Conservation (phyloP, 2,329 filamentous ascomycete species). For the Phaeomoniella chlamydospora region DNA sequence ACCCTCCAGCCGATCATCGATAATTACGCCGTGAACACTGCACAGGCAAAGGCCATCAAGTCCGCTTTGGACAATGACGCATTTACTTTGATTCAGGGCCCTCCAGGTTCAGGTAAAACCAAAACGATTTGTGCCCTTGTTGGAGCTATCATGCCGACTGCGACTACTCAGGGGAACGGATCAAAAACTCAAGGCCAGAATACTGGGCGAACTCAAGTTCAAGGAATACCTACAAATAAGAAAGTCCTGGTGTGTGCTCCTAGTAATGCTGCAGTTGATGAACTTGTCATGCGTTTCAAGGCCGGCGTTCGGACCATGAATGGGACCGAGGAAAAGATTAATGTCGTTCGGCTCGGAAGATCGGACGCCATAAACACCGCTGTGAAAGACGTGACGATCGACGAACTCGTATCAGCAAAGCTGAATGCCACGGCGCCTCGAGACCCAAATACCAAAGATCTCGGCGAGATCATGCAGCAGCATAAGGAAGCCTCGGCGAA, state of each 20-base stretch:
- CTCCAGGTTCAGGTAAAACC: constrained; percentile 92
- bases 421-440: constrained; percentile 34
- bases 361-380: constrained; percentile 83
- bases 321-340: constrained; percentile 61
- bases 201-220: constrained; percentile 9
- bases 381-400: constrained; percentile 82
- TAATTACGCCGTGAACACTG: constrained; percentile 73
- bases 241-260: constrained; percentile 95
- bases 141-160: constrained; percentile 53
- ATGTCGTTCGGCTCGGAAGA: constrained; percentile 77
- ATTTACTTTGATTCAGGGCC: constrained; percentile 90
- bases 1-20: constrained; percentile 53
- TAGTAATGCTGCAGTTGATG: constrained; percentile 94
- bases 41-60: constrained; percentile 81
- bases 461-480: constrained; percentile 55
- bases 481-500: constrained; percentile 48
- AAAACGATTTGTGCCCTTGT: constrained; percentile 97
- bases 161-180: neutral
- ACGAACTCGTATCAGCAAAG: constrained; percentile 71
- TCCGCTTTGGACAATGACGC: constrained; percentile 92
- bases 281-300: constrained; percentile 86
- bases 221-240: constrained; percentile 36
- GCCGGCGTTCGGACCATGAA: constrained; percentile 64
- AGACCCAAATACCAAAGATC: constrained; percentile 32
- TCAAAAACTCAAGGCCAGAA: neutral